Evolutionary conservation across 2,329 filamentous ascomycete genomes (phyloP), one percentile per base, ranked within the genome.

Genomic region (Fusarium armeniacum): DNA sequence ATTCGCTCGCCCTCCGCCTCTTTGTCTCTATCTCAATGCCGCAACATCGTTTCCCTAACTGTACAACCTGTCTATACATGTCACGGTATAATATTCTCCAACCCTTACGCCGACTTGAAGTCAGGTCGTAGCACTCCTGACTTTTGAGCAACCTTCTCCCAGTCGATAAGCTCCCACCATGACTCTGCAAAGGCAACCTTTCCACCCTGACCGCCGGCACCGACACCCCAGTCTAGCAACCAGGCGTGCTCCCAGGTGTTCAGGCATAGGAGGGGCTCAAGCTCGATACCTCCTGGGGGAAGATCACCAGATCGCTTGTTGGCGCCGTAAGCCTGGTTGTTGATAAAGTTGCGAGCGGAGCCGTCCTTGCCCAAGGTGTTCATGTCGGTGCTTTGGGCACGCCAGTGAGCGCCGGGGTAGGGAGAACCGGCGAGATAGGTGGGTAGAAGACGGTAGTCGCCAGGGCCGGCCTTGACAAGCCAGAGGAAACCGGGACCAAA

Each of bases 201-300:
- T 51, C 93, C 93, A 45, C 84, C 85, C 58, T 90, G 79, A 7
- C 91, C 91, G 41, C 79, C 79, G 3, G 76, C 79, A 12, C 84
- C 84, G 32, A 89, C 77, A 53, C 88, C 88, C 80, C 92, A 98
- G 79, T 98, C 94, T 58, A 88, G 87, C 78, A 98, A 82, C 89
- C 92, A 99, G 11, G 91, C 90, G 81, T 98, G 96, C 84, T 98
- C 91, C 96, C 96, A 99, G 7, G 94, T 97, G 82, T 94, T 98
- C 63, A 98, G 87, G 78, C 95, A 98, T 74, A 99, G 83, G 65
- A 98, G 84, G 15, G 95, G 94, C 59, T 89, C 84, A 35, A 94
- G 80, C 50, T 91, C 86, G 69, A 89, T 86, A 61, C 90, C 90
- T 40, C 91, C 91, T 3, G 91, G 89, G 7, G 89, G 86, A 62